Conservation (phyloP, 495 filamentous ascomycete genomes). For the Trypethelium eluteriae region DNA sequence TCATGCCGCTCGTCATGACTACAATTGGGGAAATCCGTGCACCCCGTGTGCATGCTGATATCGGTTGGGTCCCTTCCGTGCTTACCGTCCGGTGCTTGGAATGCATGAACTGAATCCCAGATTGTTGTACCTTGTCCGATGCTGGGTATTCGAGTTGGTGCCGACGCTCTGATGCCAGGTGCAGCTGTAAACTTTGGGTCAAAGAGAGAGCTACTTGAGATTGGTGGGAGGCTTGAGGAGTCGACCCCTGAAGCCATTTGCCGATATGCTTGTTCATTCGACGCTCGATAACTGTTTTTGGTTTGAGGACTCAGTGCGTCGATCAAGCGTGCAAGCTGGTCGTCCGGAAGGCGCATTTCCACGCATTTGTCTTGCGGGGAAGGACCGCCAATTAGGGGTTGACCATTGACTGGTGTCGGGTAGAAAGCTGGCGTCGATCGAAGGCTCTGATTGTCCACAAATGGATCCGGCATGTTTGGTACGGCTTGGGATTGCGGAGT, state of each 20-base stretch:
- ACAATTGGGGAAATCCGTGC: slow-evolving; percentile 22
- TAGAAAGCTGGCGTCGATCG: neutral
- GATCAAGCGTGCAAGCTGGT: slow-evolving; percentile 20
- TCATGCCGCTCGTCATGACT: slow-evolving; percentile 16
- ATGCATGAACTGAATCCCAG: neutral
- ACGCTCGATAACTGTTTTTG: neutral
- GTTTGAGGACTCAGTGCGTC: slow-evolving; percentile 12
- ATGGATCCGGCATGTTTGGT: slow-evolving; percentile 10
- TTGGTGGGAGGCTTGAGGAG: neutral
- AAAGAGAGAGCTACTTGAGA: neutral
- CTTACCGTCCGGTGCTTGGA: neutral
- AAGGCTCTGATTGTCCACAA: neutral
- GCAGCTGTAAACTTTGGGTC: neutral
- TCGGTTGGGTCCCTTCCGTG: slow-evolving; percentile 15
- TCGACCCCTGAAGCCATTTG: neutral
- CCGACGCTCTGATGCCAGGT: neutral
- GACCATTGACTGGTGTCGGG: neutral
- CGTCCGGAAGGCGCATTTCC: slow-evolving; percentile 21
- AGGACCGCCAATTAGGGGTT: neutral
- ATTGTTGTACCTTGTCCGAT: neutral
- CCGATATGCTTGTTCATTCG: neutral
- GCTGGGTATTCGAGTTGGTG: neutral
- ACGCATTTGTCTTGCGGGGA: neutral
- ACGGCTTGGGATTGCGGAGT: neutral
- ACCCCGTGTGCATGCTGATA: slow-evolving; percentile 25